phyloP scores from a whole-genome alignment of 805 yeast genomes.

The Yamadazyma paraphyllophila region DNA sequence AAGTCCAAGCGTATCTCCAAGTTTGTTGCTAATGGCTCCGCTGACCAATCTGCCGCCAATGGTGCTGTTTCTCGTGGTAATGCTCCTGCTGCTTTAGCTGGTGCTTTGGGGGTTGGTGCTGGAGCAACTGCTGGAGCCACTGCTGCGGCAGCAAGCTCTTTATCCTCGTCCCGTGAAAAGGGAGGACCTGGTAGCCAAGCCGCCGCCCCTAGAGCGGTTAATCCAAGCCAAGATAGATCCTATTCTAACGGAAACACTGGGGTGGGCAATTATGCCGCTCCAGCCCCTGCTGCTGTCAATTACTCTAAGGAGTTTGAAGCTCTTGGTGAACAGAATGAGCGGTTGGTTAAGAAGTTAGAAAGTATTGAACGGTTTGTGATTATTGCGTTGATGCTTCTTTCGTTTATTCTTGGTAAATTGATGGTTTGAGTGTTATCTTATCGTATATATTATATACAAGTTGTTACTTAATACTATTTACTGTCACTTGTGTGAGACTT shows the following conservation, averaged over 20 bases:
- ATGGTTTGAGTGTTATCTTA: slow-evolving; percentile 39
- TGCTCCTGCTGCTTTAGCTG: slow-evolving; percentile 8
- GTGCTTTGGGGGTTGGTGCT: slow-evolving; percentile 9
- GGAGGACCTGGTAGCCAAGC: not conserved
- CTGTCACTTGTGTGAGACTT: too few species aligned
- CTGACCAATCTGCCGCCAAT: not conserved
- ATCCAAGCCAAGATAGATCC: not conserved
- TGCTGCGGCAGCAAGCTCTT: not conserved
- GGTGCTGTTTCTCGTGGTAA: not conserved
- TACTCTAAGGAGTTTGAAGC: slow-evolving; percentile 30
- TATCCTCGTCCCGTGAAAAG: not conserved
- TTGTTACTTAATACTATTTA: not conserved
- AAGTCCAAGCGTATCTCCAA: slow-evolving; percentile 17
- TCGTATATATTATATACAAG: not conserved
- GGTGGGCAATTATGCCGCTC: slow-evolving; percentile 6
- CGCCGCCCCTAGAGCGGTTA: slow-evolving; percentile 5
- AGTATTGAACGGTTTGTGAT: slow-evolving; percentile 42
- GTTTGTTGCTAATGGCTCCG: slow-evolving; percentile 16
- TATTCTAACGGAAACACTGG: slow-evolving; percentile 5
- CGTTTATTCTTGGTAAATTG: slow-evolving; percentile 71
- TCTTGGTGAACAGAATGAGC: slow-evolving; percentile 40
- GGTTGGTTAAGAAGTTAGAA: slow-evolving; percentile 44
- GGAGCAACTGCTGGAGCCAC: slow-evolving; percentile 8
- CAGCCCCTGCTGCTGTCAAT: slow-evolving; percentile 10
- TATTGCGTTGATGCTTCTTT: slow-evolving; percentile 41